Conservation (phyloP, 257 asterid species). For the Verbascum thapsus region DNA sequence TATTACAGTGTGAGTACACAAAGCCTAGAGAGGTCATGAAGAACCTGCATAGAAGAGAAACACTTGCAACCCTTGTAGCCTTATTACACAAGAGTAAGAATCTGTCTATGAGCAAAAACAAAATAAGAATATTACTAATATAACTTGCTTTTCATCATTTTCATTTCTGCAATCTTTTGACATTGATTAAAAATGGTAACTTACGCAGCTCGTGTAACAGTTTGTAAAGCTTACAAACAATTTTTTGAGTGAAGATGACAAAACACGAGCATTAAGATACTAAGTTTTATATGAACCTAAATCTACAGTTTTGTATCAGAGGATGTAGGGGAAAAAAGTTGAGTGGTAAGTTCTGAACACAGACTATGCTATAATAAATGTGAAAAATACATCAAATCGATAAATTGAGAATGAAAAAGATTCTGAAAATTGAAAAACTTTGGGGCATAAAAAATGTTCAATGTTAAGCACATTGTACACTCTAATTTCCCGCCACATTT, state of each 20-base stretch:
- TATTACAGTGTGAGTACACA: too few relatives aligned
- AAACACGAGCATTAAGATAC: not conserved
- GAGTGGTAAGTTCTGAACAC: not conserved
- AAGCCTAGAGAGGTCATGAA: too few relatives aligned
- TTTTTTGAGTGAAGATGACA: conserved; percentile 2
- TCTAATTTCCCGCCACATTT: conserved; percentile 4
- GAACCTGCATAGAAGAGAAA: too few relatives aligned
- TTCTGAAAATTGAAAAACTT: not conserved
- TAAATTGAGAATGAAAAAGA: not conserved
- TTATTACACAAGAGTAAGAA: too few relatives aligned
- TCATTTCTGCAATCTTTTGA: not conserved
- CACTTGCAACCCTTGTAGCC: too few relatives aligned
- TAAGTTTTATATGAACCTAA: not conserved
- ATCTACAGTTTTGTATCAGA: not conserved
- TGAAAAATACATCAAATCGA: not conserved
- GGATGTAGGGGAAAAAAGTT: not conserved
- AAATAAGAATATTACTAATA: too few relatives aligned
- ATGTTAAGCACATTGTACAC: conserved; percentile 21
- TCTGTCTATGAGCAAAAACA: too few relatives aligned
- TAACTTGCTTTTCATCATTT: not conserved
- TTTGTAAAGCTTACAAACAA: not conserved
- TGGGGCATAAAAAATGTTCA: conserved; percentile 3
- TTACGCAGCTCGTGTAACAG: not conserved
- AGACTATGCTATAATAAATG: conserved; percentile 4
- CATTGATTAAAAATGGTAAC: not conserved